Base-by-base conservation (phyloP, 495 filamentous ascomycete species). In the Mytilinidion resinicola region DNA sequence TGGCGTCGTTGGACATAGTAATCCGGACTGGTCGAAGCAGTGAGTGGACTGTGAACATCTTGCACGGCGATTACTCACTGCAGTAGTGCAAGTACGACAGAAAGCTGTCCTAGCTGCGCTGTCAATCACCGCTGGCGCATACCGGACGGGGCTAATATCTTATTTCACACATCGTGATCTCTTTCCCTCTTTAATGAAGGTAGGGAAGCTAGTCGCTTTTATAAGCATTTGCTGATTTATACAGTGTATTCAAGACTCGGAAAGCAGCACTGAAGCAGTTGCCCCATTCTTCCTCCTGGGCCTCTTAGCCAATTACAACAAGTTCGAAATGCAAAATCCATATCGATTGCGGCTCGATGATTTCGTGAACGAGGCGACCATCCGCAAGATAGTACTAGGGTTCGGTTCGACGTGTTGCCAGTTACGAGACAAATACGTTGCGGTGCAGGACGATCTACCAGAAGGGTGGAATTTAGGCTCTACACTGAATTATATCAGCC, bases 271-370 rank as follows among this genome's bases (percentile, higher is more conserved):
- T 1, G 75, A 82, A 61, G 81, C 80, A 47, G 77, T 89, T 25
- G 82, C 88, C 54, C 87, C 92, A 0, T 91, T 96, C 57, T 80
- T 86, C 33, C 79, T 96, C 39, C 75, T 96, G 5, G 95, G 92
- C 8, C 74, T 96, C n/a, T 75, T 98, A 54, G 90, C 88, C 62
- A 98, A 98, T 73, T 97, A 96, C 80, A 96, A 96, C 80, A 98
- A 96, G 72, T 98, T 97, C 65, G 93, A 98, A 74, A 90, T 95
- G 56, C 93, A 96, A 72, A 98, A 98, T 63, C 93, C 93, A 7
- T 98, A 98, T 67, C 87, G 92, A 66, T 74, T 95, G 58, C 87
- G 92, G 43, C 81, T 98, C n/a, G 90, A 95, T 68, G 93, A 98
- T 69, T 97, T 97, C 73, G 91, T 96, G 61, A 96, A 98, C 63